Evolutionary conservation across 352 stramenopile species (phyloP).

Genomic region (Aphanomyces stellatus): DNA sequence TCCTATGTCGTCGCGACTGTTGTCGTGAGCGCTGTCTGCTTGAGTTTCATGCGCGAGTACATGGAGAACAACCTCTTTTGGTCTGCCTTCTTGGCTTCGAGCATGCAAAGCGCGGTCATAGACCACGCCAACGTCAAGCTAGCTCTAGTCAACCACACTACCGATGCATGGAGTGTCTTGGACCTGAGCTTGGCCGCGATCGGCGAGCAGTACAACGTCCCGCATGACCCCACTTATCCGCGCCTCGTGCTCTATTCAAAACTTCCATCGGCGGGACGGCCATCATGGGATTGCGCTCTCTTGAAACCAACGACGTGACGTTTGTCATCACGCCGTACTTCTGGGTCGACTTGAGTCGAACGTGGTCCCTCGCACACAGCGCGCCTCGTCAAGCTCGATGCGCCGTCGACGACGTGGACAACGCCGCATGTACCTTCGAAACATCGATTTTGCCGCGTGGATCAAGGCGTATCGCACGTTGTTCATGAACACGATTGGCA

Average conservation of each 20-base stretch:
- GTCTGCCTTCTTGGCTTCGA: not conserved
- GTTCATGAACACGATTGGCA: not conserved
- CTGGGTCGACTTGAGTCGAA: not conserved
- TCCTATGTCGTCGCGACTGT: no score
- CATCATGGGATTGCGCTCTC: not conserved
- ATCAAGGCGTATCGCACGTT: not conserved
- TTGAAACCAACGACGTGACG: not conserved
- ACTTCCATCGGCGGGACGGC: not conserved
- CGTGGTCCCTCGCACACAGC: slow-evolving; percentile 5
- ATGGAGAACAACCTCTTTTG: slow-evolving; percentile 2
- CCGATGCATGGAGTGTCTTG: not conserved
- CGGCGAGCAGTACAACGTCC: not conserved
- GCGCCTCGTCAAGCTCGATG: not conserved
- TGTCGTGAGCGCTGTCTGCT: not conserved
- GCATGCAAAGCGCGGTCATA: not conserved
- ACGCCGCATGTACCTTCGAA: slow-evolving; percentile 13
- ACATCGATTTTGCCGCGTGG: slow-evolving; percentile 3
- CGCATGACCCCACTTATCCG: not conserved
- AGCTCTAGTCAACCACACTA: not conserved
- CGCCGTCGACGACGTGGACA: not conserved
- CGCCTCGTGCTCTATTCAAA: no score
- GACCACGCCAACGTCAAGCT: not conserved
- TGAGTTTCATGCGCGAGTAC: not conserved
- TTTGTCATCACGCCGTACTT: not conserved
- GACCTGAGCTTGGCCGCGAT: not conserved